These are phyloP conservation scores for Claviceps sp. DNA, from an alignment of 2,329 filamentous ascomycete genomes.

Conservation along the genomic window DNA sequence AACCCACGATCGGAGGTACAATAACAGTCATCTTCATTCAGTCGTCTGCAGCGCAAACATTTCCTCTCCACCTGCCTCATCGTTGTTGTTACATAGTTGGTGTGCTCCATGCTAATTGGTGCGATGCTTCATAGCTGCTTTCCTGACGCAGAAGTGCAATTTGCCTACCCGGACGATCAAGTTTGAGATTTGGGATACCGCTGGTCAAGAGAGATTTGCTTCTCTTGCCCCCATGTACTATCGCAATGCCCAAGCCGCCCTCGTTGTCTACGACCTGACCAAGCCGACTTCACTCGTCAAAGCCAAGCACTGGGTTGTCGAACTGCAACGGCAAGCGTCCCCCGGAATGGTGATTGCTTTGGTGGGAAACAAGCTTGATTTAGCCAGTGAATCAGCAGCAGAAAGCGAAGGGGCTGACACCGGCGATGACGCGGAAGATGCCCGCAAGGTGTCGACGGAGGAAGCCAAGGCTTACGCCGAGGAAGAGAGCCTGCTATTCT, in stretches of 20 bases:
- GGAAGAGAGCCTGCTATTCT: conserved; percentile 87
- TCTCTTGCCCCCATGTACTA: conserved; percentile 99
- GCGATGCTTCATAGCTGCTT: conserved; percentile 53
- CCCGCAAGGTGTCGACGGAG: conserved; percentile 77
- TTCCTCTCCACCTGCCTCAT: not conserved
- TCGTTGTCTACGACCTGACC: conserved; percentile 97
- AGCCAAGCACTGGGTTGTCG: conserved; percentile 97
- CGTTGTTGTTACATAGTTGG: not conserved
- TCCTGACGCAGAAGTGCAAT: conserved; percentile 97
- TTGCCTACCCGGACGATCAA: conserved; percentile 85
- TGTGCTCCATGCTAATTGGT: not conserved
- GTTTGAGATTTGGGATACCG: conserved; percentile 97
- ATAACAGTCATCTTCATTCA: conserved; percentile 9
- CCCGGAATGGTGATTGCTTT: conserved; percentile 95
- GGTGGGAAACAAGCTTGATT: conserved; percentile 92
- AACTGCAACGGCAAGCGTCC: conserved; percentile 89
- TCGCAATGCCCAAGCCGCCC: conserved; percentile 91
- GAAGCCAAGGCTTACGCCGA: conserved; percentile 90
- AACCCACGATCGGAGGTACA: conserved; percentile 94
- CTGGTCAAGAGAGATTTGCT: conserved; percentile 93
- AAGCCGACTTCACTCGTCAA: conserved; percentile 92
- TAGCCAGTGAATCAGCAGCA: conserved; percentile 49
- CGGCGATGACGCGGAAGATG: conserved; percentile 54
- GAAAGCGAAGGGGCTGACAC: conserved; percentile 39
- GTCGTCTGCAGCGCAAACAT: not conserved